Base-by-base conservation (phyloP, 495 filamentous ascomycete species). In the Haplographium delicatum region DNA sequence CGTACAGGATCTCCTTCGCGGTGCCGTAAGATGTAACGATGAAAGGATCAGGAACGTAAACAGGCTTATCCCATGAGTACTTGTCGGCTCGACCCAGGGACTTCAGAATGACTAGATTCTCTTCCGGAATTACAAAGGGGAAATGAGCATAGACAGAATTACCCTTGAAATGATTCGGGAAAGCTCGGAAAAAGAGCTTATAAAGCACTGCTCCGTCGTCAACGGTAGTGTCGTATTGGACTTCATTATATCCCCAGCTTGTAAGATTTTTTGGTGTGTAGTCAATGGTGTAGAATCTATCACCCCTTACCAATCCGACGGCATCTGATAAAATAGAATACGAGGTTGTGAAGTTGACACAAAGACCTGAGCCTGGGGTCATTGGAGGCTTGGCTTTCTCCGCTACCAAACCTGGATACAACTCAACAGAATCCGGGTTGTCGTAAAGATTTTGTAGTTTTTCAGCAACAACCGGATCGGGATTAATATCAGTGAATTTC, bases 71-170 rank as follows among this genome's bases (percentile, higher is more conserved):
- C 44, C 77, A 95, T 56, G 80, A 82, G 66, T 88, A 94, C 50
- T 88, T 71, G 27, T 83, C 72, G 44, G 79, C 85, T 40, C 80
- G 75, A 39, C 80, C 79, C n/a, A 94, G 78, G 45, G 76, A 68
- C 57, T 81, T 86, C 61, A 84, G 75, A 54, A 94, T 91, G 58
- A 79, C 81, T 33, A 71, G 65, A 57, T 86, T 93, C 65, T 93
- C 88, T 13, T 57, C 58, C 8, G 86, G 85, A 20, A 86, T 82
- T 5, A 85, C 88, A 79, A 95, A 86, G 4, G 89, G 89, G 61
- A 86, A 93, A 58, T 89, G 85, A n/a, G 87, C 87, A 52, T 93
- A 94, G 50, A 91, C 81, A 1, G 86, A 90, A 66, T 93, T 84
- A 24, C 70, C 61, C 63, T 82, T 84, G 79, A 87, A 91, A 62